Percentiles rank a stretch among this genome's conserved stretches.
Conservation (phyloP, 495 filamentous ascomycete species). For the Annulohypoxylon bovei region DNA sequence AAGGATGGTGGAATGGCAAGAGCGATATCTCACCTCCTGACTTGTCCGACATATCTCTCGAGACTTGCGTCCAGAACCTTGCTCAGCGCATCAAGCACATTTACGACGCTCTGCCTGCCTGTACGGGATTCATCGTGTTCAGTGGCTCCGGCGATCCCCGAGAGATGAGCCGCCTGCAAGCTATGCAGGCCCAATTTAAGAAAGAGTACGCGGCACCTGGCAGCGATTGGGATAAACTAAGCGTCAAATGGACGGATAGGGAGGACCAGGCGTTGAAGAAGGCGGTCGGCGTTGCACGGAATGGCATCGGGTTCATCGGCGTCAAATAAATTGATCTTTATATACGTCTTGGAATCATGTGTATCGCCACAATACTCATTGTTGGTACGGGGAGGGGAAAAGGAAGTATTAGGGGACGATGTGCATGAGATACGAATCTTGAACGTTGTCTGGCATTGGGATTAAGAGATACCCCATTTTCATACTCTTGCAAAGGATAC, state of each 20-base stretch:
- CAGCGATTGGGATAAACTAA: constrained; percentile 88
- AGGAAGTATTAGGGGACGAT: not conserved
- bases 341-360: not conserved
- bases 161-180: constrained; percentile 76
- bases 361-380: not conserved
- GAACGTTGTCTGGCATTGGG: constrained; percentile 27
- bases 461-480: constrained; percentile 41
- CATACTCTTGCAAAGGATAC: constrained; percentile 19
- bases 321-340: constrained; percentile 64
- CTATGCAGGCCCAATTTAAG: constrained; percentile 76
- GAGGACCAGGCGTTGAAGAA: constrained; percentile 82
- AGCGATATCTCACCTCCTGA: constrained; percentile 46
- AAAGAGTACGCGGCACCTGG: constrained; percentile 74
- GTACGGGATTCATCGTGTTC: constrained; percentile 89
- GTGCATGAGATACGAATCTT: constrained; percentile 36
- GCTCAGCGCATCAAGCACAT: constrained; percentile 69
- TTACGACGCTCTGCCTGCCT: constrained; percentile 78
- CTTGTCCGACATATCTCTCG: constrained; percentile 58
- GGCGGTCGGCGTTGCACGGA: constrained; percentile 74
- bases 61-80: constrained; percentile 58
- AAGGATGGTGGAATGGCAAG: constrained; percentile 82
- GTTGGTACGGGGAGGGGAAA: not conserved
- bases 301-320: constrained; percentile 82
- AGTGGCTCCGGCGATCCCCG: constrained; percentile 89
- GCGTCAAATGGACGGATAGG: constrained; percentile 87